Evolutionary conservation across 2,329 filamentous ascomycete species (phyloP).

Genomic region (Cercospora sp.): DNA sequence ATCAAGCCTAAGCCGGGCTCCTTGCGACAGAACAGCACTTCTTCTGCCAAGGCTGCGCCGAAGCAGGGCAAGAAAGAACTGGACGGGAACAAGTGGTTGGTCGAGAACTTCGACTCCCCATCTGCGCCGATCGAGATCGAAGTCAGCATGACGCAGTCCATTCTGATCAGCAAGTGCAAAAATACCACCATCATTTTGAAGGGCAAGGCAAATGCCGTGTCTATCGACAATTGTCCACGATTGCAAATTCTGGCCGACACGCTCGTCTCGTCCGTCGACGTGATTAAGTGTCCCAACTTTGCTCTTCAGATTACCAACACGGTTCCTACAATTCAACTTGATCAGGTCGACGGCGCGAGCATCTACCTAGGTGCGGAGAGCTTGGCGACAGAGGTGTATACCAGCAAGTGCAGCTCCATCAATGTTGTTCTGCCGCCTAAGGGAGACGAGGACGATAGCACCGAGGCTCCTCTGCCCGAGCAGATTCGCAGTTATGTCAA

Average conservation of each 20-base stretch:
- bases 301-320: slow-evolving; percentile 78
- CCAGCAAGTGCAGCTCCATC: slow-evolving; percentile 81
- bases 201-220: slow-evolving; percentile 96
- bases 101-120: slow-evolving; percentile 88
- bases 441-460: slow-evolving; percentile 72
- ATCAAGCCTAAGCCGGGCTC: slow-evolving; percentile 59
- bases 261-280: slow-evolving; percentile 86
- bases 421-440: slow-evolving; percentile 81
- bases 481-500: slow-evolving; percentile 83
- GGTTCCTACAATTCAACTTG: slow-evolving; percentile 83
- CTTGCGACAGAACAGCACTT: slow-evolving; percentile 48
- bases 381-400: slow-evolving; percentile 76
- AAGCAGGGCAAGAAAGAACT: slow-evolving; percentile 49
- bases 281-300: slow-evolving; percentile 94
- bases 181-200: slow-evolving; percentile 86
- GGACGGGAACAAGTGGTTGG: slow-evolving; percentile 81
- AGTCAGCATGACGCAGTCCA: slow-evolving; percentile 79
- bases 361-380: slow-evolving; percentile 84
- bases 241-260: slow-evolving; percentile 85
- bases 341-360: slow-evolving; percentile 88
- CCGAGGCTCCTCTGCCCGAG: slow-evolving; percentile 82
- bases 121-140: slow-evolving; percentile 75
- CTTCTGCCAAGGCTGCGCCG: slow-evolving; percentile 23
- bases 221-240: slow-evolving; percentile 84
- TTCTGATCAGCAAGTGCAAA: slow-evolving; percentile 89